A percentile compares a stretch with the other conserved stretches of the same genome.
Conservation (phyloP, 345 rosid species). For the Cardamine chenopodiifolia region DNA sequence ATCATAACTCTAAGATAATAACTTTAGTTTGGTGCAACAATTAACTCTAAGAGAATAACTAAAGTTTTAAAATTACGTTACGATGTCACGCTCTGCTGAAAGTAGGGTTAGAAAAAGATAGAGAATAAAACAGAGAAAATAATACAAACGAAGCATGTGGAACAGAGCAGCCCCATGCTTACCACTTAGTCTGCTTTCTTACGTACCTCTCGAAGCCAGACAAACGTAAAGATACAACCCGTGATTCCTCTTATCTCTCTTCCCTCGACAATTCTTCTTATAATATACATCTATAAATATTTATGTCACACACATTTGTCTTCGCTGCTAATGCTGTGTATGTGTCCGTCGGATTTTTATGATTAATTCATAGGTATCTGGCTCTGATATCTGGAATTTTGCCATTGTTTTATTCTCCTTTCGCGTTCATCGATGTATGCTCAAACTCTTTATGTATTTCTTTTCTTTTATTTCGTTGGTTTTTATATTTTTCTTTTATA, state of each 20-base stretch:
- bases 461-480: neutral
- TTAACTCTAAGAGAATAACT: neutral
- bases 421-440: slow-evolving; percentile 31
- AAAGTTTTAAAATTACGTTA: neutral
- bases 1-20: too few relatives aligned
- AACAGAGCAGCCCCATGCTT: slow-evolving; percentile 10
- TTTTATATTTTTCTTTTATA: neutral
- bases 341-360: slow-evolving; percentile 18
- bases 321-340: slow-evolving; percentile 1
- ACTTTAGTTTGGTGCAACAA: too few relatives aligned
- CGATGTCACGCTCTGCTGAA: neutral
- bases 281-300: neutral
- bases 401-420: slow-evolving; percentile 37
- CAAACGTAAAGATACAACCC: slow-evolving; percentile 39
- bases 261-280: slow-evolving; percentile 11
- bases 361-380: slow-evolving; percentile 30
- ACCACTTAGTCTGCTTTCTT: slow-evolving; percentile 33
- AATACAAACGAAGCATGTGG: slow-evolving; percentile 34
- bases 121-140: slow-evolving; percentile 40
- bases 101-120: slow-evolving; percentile 9
- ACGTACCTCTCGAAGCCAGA: slow-evolving; percentile 39
- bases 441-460: neutral
- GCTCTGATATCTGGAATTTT: slow-evolving; percentile 41
- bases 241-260: slow-evolving; percentile 26
- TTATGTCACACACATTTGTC: slow-evolving; percentile 9